Evolutionary conservation across 2,329 filamentous ascomycete genomes (phyloP).

Genomic region (Pseudocercospora vitis): DNA sequence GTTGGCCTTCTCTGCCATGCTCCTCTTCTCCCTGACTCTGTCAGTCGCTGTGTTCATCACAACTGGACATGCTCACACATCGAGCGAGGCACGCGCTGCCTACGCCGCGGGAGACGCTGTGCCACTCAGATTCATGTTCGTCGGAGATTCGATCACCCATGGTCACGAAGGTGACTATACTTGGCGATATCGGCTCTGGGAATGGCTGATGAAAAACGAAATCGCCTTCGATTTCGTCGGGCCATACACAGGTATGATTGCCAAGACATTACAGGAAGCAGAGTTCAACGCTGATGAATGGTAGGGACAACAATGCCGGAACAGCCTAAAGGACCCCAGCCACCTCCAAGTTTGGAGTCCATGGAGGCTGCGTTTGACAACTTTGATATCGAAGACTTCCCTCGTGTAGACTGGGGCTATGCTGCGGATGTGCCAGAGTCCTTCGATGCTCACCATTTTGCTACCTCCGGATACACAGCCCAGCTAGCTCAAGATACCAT

Average conservation of each 20-base stretch:
- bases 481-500: conserved; percentile 36
- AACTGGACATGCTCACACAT: too few relatives aligned
- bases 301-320: background rate
- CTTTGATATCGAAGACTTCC: background rate
- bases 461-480: conserved; percentile 36
- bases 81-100: too few relatives aligned
- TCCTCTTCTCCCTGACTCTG: too few relatives aligned
- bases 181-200: conserved; percentile 46
- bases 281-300: background rate
- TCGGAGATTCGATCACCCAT: conserved; percentile 31
- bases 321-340: conserved; percentile 14
- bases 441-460: conserved; percentile 27
- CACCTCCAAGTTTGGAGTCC: conserved; percentile 10
- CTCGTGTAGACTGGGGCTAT: conserved; percentile 35
- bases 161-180: conserved; percentile 44
- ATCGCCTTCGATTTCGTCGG: conserved; percentile 38
- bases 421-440: conserved; percentile 30
- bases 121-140: conserved; percentile 30
- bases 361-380: background rate
- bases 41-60: too few relatives aligned
- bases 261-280: background rate
- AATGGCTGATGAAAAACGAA: conserved; percentile 39
- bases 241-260: conserved; percentile 40
- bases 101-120: too few relatives aligned
- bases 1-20: too few relatives aligned